Percentiles rank a stretch among this genome's conserved stretches.
phyloP scores from a whole-genome alignment of 352 stramenopile genomes.

The Globisporangium cylindrosporum region DNA sequence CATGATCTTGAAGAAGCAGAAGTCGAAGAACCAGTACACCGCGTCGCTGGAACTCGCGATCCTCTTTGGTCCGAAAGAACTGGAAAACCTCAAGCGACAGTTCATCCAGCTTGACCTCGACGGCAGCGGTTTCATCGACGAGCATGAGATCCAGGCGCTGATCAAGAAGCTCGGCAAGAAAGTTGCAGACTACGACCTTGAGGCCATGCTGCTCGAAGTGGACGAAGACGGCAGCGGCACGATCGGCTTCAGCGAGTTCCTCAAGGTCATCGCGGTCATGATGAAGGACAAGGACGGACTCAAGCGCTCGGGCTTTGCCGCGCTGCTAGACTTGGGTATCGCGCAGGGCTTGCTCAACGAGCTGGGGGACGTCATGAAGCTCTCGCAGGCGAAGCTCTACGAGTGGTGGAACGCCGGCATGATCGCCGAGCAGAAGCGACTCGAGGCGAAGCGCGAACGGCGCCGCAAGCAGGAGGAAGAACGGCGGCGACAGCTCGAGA shows the following conservation, averaged over 20 bases:
- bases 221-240: conserved; percentile 61
- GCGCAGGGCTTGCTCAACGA: conserved; percentile 62
- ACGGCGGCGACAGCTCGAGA: conserved; percentile 35
- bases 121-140: conserved; percentile 63
- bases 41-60: conserved; percentile 61
- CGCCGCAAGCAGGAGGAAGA: conserved; percentile 47
- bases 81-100: conserved; percentile 64
- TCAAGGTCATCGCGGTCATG: conserved; percentile 64
- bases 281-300: conserved; percentile 31
- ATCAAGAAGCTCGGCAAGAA: conserved; percentile 59
- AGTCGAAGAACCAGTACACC: conserved; percentile 60
- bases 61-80: conserved; percentile 58
- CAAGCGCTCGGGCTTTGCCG: conserved; percentile 41
- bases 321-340: conserved; percentile 54
- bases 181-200: conserved; percentile 43
- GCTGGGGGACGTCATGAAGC: conserved; percentile 55
- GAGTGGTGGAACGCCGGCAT: conserved; percentile 68
- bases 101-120: conserved; percentile 71
- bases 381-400: conserved; percentile 44
- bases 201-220: conserved; percentile 60
- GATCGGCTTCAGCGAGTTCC: conserved; percentile 74
- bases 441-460: conserved; percentile 52
- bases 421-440: conserved; percentile 65
- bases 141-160: conserved; percentile 54
- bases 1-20: conserved; percentile 51